Conservation (phyloP, 805 yeast species). For the Starmerella roubikii region DNA sequence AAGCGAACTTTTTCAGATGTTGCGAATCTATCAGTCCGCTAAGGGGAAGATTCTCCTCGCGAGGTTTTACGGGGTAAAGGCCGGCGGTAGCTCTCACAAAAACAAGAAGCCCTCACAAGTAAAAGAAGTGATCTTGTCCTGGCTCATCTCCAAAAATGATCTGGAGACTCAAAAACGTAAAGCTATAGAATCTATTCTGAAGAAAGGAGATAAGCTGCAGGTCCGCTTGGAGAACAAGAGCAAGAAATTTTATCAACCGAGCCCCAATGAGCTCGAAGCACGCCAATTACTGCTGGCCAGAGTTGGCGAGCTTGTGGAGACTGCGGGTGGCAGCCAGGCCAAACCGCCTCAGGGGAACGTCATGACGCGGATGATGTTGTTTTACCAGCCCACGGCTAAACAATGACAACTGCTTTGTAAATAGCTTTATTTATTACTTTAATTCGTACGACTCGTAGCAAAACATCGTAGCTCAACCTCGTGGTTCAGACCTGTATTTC, state of each 20-base stretch:
- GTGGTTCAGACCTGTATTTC: too few species aligned
- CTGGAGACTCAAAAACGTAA: conserved; percentile 23
- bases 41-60: too few species aligned
- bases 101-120: conserved; percentile 9
- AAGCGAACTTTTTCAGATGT: too few species aligned
- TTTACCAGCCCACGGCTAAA: conserved; percentile 14
- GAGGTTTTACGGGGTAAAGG: too few species aligned
- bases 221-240: conserved; percentile 19
- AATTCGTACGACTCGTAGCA: too few species aligned
- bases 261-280: conserved; percentile 22
- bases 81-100: too few species aligned
- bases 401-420: neutral
- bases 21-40: too few species aligned
- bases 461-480: too few species aligned
- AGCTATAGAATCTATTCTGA: conserved; percentile 24
- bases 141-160: conserved; percentile 26
- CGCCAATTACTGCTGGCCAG: conserved; percentile 21
- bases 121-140: conserved; percentile 23
- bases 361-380: conserved; percentile 16
- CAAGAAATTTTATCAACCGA: conserved; percentile 9
- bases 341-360: conserved; percentile 20
- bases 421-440: neutral
- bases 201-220: conserved; percentile 22
- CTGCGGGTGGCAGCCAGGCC: conserved; percentile 18
- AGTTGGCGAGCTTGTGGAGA: conserved; percentile 17